These are phyloP conservation scores for Pleurotus pulmonarius DNA, from an alignment of 768 basidiomycete species.

Conservation along the genomic window DNA sequence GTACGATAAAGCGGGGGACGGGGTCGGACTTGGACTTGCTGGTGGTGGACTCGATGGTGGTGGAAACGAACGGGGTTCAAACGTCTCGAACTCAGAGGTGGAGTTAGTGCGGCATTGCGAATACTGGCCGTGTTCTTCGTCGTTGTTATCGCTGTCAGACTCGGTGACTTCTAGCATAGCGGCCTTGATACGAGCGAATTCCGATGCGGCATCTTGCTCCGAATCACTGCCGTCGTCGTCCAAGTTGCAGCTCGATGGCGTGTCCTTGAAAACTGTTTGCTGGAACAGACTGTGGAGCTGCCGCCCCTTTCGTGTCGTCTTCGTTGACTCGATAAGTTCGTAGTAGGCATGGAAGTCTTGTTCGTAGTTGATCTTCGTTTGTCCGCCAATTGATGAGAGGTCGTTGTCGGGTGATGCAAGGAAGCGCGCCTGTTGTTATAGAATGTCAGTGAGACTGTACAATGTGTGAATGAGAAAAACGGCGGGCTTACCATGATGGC, in stretches of 20 bases:
- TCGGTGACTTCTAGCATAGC: too few species aligned
- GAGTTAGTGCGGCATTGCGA: too few species aligned
- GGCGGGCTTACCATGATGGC: not conserved
- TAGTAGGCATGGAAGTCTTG: not conserved
- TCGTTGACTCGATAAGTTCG: not conserved
- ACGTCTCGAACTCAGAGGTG: too few species aligned
- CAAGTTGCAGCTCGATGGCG: not conserved
- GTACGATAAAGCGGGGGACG: too few species aligned
- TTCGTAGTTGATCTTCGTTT: not conserved
- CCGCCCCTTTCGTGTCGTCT: not conserved
- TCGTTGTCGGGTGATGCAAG: not conserved
- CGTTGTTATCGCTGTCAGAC: too few species aligned
- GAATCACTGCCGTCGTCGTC: too few species aligned
- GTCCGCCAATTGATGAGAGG: not conserved
- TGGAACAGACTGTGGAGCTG: not conserved
- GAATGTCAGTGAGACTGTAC: not conserved
- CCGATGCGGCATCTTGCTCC: not conserved
- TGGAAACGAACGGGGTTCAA: too few species aligned
- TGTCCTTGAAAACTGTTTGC: not conserved
- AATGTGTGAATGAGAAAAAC: not conserved
- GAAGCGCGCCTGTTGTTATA: not conserved
- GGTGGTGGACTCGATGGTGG: too few species aligned
- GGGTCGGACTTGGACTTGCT: too few species aligned
- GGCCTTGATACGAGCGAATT: not conserved
- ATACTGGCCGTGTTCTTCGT: too few species aligned